Evolutionary conservation across 768 basidiomycete species (phyloP), one percentile per base, ranked within the genome.

Genomic region (Calocera cornea): DNA sequence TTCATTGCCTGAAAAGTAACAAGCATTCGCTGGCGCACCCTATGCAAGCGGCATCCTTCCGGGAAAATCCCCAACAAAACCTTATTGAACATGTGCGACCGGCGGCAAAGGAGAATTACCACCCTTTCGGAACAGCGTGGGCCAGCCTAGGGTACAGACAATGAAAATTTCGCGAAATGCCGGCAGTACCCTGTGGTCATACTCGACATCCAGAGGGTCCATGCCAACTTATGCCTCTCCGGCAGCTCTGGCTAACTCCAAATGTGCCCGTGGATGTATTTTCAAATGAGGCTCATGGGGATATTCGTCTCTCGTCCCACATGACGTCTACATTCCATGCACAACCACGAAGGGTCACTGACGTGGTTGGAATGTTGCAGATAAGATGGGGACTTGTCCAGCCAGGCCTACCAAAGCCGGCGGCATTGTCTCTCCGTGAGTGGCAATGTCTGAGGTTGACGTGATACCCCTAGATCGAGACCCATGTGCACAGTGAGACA

Each of bases 331-430:
- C 19, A 47, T 47, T 47, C 44, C 24, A 7, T 24, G 8, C 44
- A 5, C 7, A 47, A 19, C 7, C 8, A 7, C 5, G 8, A 19
- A 24, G 44, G 7, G 54, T 3, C 54, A 60, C 54, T 29, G 54
- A 60, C 24, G 22, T 60, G 54, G 31, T 22, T 60, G 54, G 54
- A 60, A 60, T 60, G 54, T 60, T 60, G 27, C 27, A 60, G 54
- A 60, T 60, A 33, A 33, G 54, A 33, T 27, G 54, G 31, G 31
- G 14, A 27, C 14, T 19, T 5, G 5, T 5, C 14, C 36, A 38
- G 36, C 36, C 14, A 38, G 14, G 36, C 36, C 14, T 31, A 27
- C 11, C 54, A 29, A 19, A 8, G 11, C 54, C 27, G 54, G 27
- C 54, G 54, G 27, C 54, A 60, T 33, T 12, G 54, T 60, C 14